Conservation (phyloP, 495 filamentous ascomycete genomes). For the Chaetomium cochliodes region DNA sequence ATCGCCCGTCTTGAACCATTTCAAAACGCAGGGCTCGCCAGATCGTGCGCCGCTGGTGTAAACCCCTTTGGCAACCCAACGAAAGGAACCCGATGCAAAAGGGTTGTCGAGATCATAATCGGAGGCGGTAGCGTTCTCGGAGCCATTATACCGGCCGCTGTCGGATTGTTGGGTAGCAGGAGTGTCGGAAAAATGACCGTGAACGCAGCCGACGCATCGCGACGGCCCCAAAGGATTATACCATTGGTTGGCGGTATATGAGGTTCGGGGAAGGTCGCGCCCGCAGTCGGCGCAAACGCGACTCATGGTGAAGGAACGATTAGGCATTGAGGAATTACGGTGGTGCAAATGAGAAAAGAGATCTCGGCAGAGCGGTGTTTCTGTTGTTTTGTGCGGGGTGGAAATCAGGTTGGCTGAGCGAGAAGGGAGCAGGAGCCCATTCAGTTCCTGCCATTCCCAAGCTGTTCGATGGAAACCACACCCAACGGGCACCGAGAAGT, state of each 20-base stretch:
- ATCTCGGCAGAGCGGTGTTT: too few relatives aligned
- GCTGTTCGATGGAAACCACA: too few relatives aligned
- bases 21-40: slow-evolving; percentile 35
- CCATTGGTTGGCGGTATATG: slow-evolving; percentile 32
- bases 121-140: background rate
- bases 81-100: slow-evolving; percentile 37
- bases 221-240: slow-evolving; percentile 29
- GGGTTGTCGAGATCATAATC: slow-evolving; percentile 16
- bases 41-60: slow-evolving; percentile 30
- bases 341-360: too few relatives aligned
- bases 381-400: too few relatives aligned
- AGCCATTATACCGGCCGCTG: slow-evolving; percentile 33
- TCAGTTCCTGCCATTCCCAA: too few relatives aligned
- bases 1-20: slow-evolving; percentile 40
- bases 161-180: slow-evolving; percentile 17
- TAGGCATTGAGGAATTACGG: too few relatives aligned
- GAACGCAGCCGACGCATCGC: slow-evolving; percentile 33
- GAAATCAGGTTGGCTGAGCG: too few relatives aligned
- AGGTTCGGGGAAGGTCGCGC: slow-evolving; percentile 30
- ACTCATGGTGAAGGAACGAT: slow-evolving; percentile 14
- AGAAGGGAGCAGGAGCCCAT: too few relatives aligned
- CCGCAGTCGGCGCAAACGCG: slow-evolving; percentile 28
- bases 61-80: slow-evolving; percentile 35
- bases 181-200: slow-evolving; percentile 27
- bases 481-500: too few relatives aligned